Conservation (phyloP, 2,329 filamentous ascomycete species). For the Diaporthe sp. region DNA sequence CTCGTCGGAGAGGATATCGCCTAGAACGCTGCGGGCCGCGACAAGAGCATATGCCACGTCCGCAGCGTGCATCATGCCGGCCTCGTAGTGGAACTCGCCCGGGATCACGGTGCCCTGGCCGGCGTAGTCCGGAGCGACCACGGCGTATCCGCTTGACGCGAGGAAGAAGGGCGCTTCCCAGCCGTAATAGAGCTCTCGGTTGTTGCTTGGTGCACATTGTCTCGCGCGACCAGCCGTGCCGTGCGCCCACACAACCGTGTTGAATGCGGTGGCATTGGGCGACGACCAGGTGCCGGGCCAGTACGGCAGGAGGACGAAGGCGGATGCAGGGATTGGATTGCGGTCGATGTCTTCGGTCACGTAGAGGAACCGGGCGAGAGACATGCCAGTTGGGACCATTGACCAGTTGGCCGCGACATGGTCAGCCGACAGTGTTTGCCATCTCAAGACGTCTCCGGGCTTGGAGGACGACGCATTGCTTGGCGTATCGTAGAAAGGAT, state of each 20-base stretch:
- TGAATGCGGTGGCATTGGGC: neutral
- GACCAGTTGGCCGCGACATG: neutral
- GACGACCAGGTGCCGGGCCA: slow-evolving; percentile 5
- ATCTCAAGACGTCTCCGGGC: neutral
- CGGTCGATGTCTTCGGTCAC: slow-evolving; percentile 3
- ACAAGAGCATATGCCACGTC: neutral
- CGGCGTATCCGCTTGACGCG: neutral
- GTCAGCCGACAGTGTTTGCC: slow-evolving; percentile 8
- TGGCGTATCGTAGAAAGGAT: slow-evolving; percentile 1
- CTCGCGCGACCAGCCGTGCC: neutral
- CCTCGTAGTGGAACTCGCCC: slow-evolving; percentile 4
- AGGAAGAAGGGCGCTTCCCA: neutral
- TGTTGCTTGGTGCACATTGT: neutral
- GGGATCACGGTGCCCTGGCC: slow-evolving; percentile 3
- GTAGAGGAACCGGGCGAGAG: slow-evolving; percentile 7
- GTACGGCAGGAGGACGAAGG: slow-evolving; percentile 4
- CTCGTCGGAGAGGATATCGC: neutral
- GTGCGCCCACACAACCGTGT: neutral
- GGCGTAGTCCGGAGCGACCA: slow-evolving; percentile 1
- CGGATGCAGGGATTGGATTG: neutral
- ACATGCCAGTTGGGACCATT: neutral
- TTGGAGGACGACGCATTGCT: neutral
- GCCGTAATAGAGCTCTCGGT: neutral
- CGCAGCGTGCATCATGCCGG: neutral
- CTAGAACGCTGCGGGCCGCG: neutral